phyloP scores from a whole-genome alignment of 1,139 yeast genomes.

The Taphrina confusa region DNA sequence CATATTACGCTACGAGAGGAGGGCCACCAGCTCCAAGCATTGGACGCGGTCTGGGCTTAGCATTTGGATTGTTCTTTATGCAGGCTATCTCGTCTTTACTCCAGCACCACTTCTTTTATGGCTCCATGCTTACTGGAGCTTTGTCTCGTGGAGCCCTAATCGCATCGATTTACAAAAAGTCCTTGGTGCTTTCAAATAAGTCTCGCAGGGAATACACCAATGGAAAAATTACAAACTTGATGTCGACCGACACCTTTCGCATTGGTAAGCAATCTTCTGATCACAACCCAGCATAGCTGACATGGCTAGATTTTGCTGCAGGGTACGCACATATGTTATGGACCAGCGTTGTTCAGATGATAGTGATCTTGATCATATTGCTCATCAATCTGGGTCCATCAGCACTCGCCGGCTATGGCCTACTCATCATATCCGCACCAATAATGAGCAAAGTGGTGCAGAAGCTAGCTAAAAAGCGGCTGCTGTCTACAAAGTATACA shows the following conservation, averaged over 20 bases:
- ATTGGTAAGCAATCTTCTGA: slow-evolving; percentile 49
- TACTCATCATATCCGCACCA: slow-evolving; percentile 48
- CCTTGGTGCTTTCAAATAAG: slow-evolving; percentile 61
- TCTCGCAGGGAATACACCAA: slow-evolving; percentile 63
- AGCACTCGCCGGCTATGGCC: slow-evolving; percentile 64
- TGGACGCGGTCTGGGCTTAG: slow-evolving; percentile 62
- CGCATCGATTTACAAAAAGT: slow-evolving; percentile 65
- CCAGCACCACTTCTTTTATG: slow-evolving; percentile 64
- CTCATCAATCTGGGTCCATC: slow-evolving; percentile 71
- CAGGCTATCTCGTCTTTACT: slow-evolving; percentile 55
- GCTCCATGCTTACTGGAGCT: slow-evolving; percentile 65
- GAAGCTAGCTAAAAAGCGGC: slow-evolving; percentile 52
- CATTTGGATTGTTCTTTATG: slow-evolving; percentile 57
- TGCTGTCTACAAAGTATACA: slow-evolving; percentile 50
- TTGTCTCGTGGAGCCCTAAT: slow-evolving; percentile 67
- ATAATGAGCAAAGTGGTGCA: slow-evolving; percentile 47
- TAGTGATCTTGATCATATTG: slow-evolving; percentile 62
- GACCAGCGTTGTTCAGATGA: slow-evolving; percentile 67
- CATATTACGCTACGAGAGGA: slow-evolving; percentile 41
- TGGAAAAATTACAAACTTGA: slow-evolving; percentile 69
- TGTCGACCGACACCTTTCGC: slow-evolving; percentile 78
- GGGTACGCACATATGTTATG: slow-evolving; percentile 68
- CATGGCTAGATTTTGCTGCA: slow-evolving; percentile 56
- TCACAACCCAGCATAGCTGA: not conserved
- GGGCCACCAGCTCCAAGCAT: slow-evolving; percentile 41